phyloP scores from a whole-genome alignment of 192 early-diverging fungal genomes.

The Dissophora ornata region DNA sequence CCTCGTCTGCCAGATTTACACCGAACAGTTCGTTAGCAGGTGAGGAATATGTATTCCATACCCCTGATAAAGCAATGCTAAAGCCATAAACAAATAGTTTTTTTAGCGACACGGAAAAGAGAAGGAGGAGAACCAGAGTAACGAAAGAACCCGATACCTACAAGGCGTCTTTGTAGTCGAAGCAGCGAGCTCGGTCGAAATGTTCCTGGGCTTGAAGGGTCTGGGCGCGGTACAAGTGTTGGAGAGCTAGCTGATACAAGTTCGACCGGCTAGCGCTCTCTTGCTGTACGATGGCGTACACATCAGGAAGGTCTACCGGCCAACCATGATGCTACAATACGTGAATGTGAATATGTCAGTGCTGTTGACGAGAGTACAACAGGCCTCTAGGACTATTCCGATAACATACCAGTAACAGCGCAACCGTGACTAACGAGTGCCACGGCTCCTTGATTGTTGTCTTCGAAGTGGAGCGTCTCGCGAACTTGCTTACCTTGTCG shows the following conservation, averaged over 20 bases:
- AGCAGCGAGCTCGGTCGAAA: constrained; percentile 7
- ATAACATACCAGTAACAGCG: constrained; percentile 8
- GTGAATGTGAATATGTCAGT: not conserved
- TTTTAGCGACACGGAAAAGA: not conserved
- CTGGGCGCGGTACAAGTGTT: not conserved
- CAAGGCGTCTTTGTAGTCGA: constrained; percentile 19
- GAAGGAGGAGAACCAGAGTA: not conserved
- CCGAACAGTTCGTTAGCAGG: constrained; percentile 12
- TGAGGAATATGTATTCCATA: constrained; percentile 11
- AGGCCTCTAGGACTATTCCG: not conserved
- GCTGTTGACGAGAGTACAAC: not conserved
- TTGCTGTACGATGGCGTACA: not conserved
- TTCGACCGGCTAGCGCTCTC: not conserved
- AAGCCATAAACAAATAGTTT: not conserved
- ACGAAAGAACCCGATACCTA: constrained; percentile 5
- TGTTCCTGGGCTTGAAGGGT: constrained; percentile 1
- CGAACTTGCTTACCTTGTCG: not conserved
- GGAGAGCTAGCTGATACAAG: constrained; percentile 9
- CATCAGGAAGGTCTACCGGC: constrained; percentile 10
- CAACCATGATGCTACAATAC: constrained; percentile 13
- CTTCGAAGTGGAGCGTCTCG: not conserved
- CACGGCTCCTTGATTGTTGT: constrained; percentile 19
- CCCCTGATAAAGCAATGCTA: constrained; percentile 9
- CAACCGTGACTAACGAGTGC: constrained; percentile 4
- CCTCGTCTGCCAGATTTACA: not conserved